Evolutionary conservation across 2,329 filamentous ascomycete species (phyloP), one percentile per base, ranked within the genome.

Genomic region (Neofusicoccum laricinum): DNA sequence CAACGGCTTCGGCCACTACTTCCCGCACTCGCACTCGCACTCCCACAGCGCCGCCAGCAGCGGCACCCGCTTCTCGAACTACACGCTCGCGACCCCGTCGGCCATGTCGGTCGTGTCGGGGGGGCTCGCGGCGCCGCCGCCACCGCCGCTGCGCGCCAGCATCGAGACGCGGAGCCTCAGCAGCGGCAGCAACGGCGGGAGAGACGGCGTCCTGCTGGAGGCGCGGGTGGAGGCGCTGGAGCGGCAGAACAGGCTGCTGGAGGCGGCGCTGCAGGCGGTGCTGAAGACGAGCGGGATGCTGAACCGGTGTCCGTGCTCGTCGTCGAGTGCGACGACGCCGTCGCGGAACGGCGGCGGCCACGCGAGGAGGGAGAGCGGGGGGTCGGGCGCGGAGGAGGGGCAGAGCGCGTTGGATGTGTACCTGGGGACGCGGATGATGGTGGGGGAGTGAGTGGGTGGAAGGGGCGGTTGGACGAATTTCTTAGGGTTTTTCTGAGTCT

Each of bases 251-350:
- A 69, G 69, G 15, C 61, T 79, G 7, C 69, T 79, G 8, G 73
- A 75, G 30, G 77, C 77, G 8, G 77, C 77, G 4, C 67, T 79
- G 25, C 74, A 76, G 69, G 77, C 77, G 5, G 75, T 79, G 45
- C 63, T 79, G 38, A 71, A 72, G 51, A 77, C 63, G 53, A 30
- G 63, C 25, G 63, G 63, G 14, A 48, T 49, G 45, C 11, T 64
- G 53, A 75, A 77, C 55, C 65, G 69, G 10, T 72, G 72, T 55
- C 65, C 68, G 17, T 70, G 69, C 34, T 53, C 21, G 43, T 25
- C 61, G 19, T 6, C 21, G 5, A 30, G 10, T 25, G 6, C 17
- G 6, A 36, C n/a, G n/a, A n/a, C n/a, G n/a, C n/a, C n/a, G n/a
- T n/a, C n/a, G n/a, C n/a, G n/a, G n/a, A n/a, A n/a, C n/a, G n/a